phyloP scores from a whole-genome alignment of 2,329 filamentous ascomycete genomes.

The Stagonosporopsis vannaccii region DNA sequence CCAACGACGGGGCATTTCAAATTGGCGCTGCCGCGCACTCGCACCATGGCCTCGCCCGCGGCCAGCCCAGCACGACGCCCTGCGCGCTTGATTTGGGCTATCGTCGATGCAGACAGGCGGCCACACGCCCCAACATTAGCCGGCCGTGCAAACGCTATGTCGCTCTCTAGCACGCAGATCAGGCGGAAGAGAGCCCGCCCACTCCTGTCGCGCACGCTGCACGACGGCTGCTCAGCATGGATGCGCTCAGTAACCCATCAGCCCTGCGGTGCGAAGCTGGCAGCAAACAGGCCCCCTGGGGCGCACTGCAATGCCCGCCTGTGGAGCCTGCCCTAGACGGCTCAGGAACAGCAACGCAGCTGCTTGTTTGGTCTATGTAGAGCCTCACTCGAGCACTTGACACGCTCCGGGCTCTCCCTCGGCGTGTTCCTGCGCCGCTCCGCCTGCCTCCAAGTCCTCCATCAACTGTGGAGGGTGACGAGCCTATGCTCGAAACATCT shows the following conservation, averaged over 20 bases:
- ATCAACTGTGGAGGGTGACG: constrained; percentile 7
- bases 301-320: not conserved
- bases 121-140: constrained; percentile 26
- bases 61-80: constrained; percentile 17
- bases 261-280: not conserved
- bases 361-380: not conserved
- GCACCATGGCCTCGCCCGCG: not conserved
- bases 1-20: constrained; percentile 6
- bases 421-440: constrained; percentile 13
- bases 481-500: constrained; percentile 19
- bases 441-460: constrained; percentile 17
- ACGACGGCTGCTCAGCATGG: constrained; percentile 17
- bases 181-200: constrained; percentile 38
- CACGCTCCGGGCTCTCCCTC: not conserved
- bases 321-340: not conserved
- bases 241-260: constrained; percentile 12
- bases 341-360: constrained; percentile 2
- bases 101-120: not conserved
- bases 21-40: constrained; percentile 13
- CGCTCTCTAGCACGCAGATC: constrained; percentile 33
- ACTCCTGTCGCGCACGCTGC: constrained; percentile 32
- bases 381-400: not conserved
- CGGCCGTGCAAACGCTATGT: constrained; percentile 34
- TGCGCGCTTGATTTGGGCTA: constrained; percentile 14
- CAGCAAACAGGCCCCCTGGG: constrained; percentile 6